phyloP scores from a whole-genome alignment of 441 rosid genomes.

The Gossypium schwendimanii region DNA sequence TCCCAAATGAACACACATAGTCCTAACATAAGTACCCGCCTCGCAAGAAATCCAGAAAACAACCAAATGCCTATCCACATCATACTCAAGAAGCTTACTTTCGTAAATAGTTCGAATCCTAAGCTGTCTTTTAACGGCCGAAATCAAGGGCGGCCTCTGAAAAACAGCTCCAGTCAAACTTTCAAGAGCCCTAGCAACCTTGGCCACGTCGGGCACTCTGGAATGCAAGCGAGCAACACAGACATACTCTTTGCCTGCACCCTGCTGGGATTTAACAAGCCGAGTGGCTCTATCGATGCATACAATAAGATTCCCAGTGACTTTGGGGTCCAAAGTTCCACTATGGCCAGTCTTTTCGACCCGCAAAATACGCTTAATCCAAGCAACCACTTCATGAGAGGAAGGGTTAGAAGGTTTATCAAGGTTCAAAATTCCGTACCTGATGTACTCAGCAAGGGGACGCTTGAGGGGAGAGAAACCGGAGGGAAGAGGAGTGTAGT shows the following conservation, averaged over 20 bases:
- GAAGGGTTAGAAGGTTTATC: slow-evolving; percentile 91
- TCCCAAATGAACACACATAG: slow-evolving; percentile 89
- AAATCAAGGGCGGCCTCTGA: slow-evolving; percentile 79
- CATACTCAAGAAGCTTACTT: slow-evolving; percentile 83
- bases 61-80: slow-evolving; percentile 66
- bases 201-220: slow-evolving; percentile 69
- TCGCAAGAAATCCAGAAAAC: slow-evolving; percentile 96
- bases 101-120: slow-evolving; percentile 82
- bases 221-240: slow-evolving; percentile 80
- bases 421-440: slow-evolving; percentile 71
- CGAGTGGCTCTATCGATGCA: slow-evolving; percentile 88
- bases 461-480: slow-evolving; percentile 87
- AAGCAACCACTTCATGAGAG: slow-evolving; percentile 89
- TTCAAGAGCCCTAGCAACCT: slow-evolving; percentile 81
- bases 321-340: slow-evolving; percentile 87
- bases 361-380: slow-evolving; percentile 80
- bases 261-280: slow-evolving; percentile 89
- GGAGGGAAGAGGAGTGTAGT: slow-evolving; percentile 76
- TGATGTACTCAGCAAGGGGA: slow-evolving; percentile 62
- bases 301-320: slow-evolving; percentile 82
- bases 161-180: slow-evolving; percentile 84
- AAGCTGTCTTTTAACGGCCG: slow-evolving; percentile 89
- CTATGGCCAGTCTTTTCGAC: slow-evolving; percentile 86
- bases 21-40: slow-evolving; percentile 91
- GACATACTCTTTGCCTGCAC: slow-evolving; percentile 93